Base-by-base conservation (phyloP, 768 basidiomycete species). In the Candolleomyces eurysporus region DNA sequence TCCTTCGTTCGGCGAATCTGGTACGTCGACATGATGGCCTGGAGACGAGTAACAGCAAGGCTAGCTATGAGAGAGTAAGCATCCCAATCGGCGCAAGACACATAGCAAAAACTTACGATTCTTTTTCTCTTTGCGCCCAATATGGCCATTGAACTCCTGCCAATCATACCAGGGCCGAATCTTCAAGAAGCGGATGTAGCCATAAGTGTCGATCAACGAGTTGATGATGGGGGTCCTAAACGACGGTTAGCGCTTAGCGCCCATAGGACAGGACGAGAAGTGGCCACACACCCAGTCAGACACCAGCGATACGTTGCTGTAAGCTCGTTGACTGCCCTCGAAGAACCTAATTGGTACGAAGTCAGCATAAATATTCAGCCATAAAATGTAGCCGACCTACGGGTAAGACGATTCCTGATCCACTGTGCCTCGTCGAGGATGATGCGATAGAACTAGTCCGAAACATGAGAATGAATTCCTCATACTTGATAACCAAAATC, bases 181-280 rank as follows among this genome's bases (percentile, higher is more conserved):
- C 57, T 69, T 72, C 54, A 82, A 65, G 66, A 81, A 83, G 21
- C 81, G 72, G 9, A 82, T 48, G 49, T 76, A 75, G 11, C 75
- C 73, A 62, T 81, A 91, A 0, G 81, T 76, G 68, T 91, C 90
- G 0, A 70, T 67, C 19, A 90, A 76, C 13, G 72, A 69, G 65
- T 91, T 92, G 58, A 86, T 80, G 62, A 91, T 84, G 0, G 87
- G 86, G 0, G 88, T 89, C 1, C 85, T 83, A 57, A 40, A 58
- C 49, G 42, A 59, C n/a, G 32, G 22, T 21, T n/a, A 48, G 19
- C 59, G 26, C 30, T 22, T 19, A 40, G 40, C 26, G 40, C 36
- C n/a, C 16, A 31, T 14, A 22, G 11, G 4, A 48, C 14, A 30
- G 52, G 19, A 17, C 6, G 59, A 21, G 19, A 7, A 36, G 11